phyloP scores from a whole-genome alignment of 495 filamentous ascomycete genomes.

The Xylaria sp. region DNA sequence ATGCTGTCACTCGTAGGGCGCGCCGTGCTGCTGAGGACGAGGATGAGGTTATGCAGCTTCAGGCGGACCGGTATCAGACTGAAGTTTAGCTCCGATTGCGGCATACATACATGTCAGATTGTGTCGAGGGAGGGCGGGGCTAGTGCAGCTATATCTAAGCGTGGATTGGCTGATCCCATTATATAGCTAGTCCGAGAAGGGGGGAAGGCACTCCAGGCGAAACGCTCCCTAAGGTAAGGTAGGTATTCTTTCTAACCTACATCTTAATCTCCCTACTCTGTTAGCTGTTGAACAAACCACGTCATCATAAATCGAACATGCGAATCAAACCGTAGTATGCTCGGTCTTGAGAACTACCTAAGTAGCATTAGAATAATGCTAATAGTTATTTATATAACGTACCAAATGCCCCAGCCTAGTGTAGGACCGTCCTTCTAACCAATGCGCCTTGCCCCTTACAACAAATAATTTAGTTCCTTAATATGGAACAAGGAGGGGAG shows the following conservation, averaged over 20 bases:
- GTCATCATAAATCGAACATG: not conserved
- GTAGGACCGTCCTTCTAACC: not conserved
- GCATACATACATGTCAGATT: not conserved
- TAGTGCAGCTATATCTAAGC: no score
- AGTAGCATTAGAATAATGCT: slow-evolving; percentile 1
- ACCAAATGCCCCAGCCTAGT: not conserved
- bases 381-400: not conserved
- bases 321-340: not conserved
- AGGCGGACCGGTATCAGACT: not conserved
- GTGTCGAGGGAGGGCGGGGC: no score
- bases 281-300: no score
- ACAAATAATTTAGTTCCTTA: not conserved
- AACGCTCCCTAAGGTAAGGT: no score
- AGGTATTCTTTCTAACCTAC: no score
- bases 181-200: no score
- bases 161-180: no score
- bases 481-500: not conserved
- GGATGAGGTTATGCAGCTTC: not conserved
- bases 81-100: slow-evolving; percentile 25
- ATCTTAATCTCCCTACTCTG: no score
- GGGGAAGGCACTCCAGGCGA: no score
- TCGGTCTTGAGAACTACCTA: not conserved
- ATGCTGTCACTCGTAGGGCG: slow-evolving; percentile 14
- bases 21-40: not conserved
- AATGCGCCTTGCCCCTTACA: not conserved